phyloP scores from a whole-genome alignment of 768 basidiomycete species.

The Suillus brevipes region DNA sequence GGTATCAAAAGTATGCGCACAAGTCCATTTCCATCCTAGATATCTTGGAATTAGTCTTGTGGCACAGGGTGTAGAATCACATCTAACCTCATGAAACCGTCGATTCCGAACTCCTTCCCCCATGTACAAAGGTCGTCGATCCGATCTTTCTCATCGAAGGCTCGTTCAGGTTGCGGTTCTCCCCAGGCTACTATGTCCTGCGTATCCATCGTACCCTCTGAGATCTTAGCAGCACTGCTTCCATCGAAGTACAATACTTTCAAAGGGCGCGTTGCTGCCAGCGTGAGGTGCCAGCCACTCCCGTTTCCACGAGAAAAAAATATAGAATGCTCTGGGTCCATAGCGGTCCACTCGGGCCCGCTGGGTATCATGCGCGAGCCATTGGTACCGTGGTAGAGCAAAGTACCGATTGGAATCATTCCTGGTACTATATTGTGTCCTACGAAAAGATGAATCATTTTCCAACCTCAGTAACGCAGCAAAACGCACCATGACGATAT shows the following conservation, averaged over 20 bases:
- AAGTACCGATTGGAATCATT: conserved; percentile 35
- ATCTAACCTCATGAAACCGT: conserved; percentile 33
- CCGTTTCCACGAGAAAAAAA: conserved; percentile 31
- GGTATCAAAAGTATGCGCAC: conserved; percentile 27
- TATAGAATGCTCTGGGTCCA: conserved; percentile 34
- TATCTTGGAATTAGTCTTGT: not conserved
- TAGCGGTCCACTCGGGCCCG: conserved; percentile 30
- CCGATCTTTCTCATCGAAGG: conserved; percentile 22
- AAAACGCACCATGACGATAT: conserved; percentile 31
- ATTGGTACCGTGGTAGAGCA: conserved; percentile 35
- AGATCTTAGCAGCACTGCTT: conserved; percentile 16
- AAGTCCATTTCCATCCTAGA: conserved; percentile 51
- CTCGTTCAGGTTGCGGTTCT: conserved; percentile 18
- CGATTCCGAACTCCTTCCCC: conserved; percentile 31
- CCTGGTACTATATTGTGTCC: conserved; percentile 36
- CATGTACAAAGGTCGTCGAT: conserved; percentile 35
- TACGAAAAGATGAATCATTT: conserved; percentile 1
- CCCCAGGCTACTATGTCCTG: conserved; percentile 40
- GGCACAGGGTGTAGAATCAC: not conserved
- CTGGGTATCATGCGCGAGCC: conserved; percentile 19
- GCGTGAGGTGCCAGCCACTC: conserved; percentile 24
- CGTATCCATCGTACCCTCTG: conserved; percentile 31
- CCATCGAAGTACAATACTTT: conserved; percentile 17
- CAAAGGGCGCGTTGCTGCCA: conserved; percentile 13
- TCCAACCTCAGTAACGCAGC: not conserved